Base-by-base conservation (phyloP, 257 asterid genomes). In the Jasminum sambac region DNA sequence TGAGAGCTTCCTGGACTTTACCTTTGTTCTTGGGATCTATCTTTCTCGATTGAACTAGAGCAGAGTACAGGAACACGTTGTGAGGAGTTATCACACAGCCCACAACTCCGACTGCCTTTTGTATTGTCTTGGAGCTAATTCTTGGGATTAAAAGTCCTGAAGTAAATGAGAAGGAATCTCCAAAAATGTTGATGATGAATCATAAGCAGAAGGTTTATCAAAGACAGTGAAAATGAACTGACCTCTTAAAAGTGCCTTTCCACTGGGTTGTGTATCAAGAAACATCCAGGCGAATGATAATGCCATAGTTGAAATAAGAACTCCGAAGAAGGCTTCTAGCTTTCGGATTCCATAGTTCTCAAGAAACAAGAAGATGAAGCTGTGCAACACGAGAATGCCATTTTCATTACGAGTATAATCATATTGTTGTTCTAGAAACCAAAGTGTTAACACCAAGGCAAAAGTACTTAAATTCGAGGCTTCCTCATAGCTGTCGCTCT, bases 241-340 rank as follows among this genome's bases (percentile, higher is more conserved):
- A 78, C 93, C 95, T 75, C 79, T 76, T 6, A 83, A 13, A 52
- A 90, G 89, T 25, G 87, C 88, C 37, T 69, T 78, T 11, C 78
- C 82, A 50, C 82, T 82, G 3, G 96, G 96, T 55, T 72, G 76
- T 17, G 96, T 81, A 39, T 84, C 89, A 30, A 76, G 70, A 63
- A 90, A 90, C 96, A 89, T 86, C 96, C 96, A 87, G 16, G 96
- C 90, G 34, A 87, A 90, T 9, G 96, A 86, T 75, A 90, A 34
- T 16, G 90, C 96, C 96, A 87, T 90, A 36, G 85, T 85, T 36
- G 92, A 74, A n/a, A 90, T 87, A 37, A 90, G 89, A 72, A 87
- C 81, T n/a, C 85, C 92, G 19, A 90, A 90, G 63, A 86, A 83
- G 38, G 90, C 96, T 77, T 90, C 96, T n/a, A 90, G 90, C 76